Evolutionary conservation across 2,329 filamentous ascomycete genomes (phyloP).

Genomic region (Alternaria dauci): DNA sequence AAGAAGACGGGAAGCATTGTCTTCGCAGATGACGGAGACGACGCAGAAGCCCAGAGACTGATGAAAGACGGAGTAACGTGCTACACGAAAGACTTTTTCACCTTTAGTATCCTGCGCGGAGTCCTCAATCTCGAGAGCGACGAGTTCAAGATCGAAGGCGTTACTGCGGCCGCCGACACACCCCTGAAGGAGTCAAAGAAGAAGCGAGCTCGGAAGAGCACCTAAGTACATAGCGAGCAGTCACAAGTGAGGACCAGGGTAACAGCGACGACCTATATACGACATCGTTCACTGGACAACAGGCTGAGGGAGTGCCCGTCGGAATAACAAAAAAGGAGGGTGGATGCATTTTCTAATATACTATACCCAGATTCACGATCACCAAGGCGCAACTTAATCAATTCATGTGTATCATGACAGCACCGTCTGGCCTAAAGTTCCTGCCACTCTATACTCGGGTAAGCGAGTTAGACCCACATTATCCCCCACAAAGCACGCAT

Average conservation of each 20-base stretch:
- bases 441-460: background rate
- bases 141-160: slow-evolving; percentile 47
- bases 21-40: slow-evolving; percentile 49
- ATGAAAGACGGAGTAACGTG: slow-evolving; percentile 44
- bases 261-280: background rate
- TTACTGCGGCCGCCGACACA: slow-evolving; percentile 3
- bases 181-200: slow-evolving; percentile 20
- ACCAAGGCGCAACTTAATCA: background rate
- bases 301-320: slow-evolving; percentile 2
- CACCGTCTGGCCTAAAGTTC: background rate
- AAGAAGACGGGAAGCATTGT: slow-evolving; percentile 44
- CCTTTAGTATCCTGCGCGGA: slow-evolving; percentile 55
- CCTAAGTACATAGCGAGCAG: background rate
- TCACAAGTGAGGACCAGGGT: background rate
- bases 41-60: slow-evolving; percentile 48
- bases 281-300: slow-evolving; percentile 16
- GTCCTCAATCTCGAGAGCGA: slow-evolving; percentile 50
- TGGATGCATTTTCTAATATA: background rate
- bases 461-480: slow-evolving; percentile 21
- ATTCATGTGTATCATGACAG: background rate
- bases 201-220: slow-evolving; percentile 27
- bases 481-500: background rate
- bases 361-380: slow-evolving; percentile 1
- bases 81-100: slow-evolving; percentile 56
- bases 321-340: background rate